Evolutionary conservation across 148 eudicot genomes (phyloP), one percentile per base, ranked within the genome.

Genomic region (Camellia granthamiana): DNA sequence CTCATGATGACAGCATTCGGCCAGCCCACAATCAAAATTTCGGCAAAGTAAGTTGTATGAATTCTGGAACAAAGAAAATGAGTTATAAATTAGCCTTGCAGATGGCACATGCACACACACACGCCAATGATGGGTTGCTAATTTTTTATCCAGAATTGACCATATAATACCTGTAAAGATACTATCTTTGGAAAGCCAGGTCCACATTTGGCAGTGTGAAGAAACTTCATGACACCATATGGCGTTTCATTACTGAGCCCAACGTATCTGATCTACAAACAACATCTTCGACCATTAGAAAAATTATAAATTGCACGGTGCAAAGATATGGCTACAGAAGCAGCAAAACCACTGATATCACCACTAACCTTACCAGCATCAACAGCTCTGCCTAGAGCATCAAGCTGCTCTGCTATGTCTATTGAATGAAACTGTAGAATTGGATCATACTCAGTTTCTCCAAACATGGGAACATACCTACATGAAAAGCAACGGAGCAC

Each of bases 391-490:
- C 86, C 84, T 19, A 94, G 87, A 82, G 91, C 88, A 79, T 88
- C 83, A 76, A 94, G 94, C 75, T 94, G 98, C 77, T 94, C 95
- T 82, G 90, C 97, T 65, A 94, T 80, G 78, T 88, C 76, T 47
- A 84, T 83, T 55, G 93, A 87, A 83, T 75, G 42, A 83, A 83
- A 91, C 74, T 87, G 89, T 78, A 86, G 86, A 51, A 58, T 70
- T 19, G 88, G 90, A 72, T 92, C 92, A 83, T 92, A 94, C 60
- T 91, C 94, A 52, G 86, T 89, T 91, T 92, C 98, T 86, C 98
- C 98, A 86, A 94, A 94, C 98, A 94, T 94, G 41, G 98, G 98
- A 44, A 87, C 92, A 89, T 94, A 94, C 79, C 98, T 94, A 79
- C 85, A 89, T 14, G 79, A 69, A 76, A 76, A 77, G 81, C 73